Evolutionary conservation across 257 asterid genomes (phyloP).

Genomic region (Nicotiana undulata): DNA sequence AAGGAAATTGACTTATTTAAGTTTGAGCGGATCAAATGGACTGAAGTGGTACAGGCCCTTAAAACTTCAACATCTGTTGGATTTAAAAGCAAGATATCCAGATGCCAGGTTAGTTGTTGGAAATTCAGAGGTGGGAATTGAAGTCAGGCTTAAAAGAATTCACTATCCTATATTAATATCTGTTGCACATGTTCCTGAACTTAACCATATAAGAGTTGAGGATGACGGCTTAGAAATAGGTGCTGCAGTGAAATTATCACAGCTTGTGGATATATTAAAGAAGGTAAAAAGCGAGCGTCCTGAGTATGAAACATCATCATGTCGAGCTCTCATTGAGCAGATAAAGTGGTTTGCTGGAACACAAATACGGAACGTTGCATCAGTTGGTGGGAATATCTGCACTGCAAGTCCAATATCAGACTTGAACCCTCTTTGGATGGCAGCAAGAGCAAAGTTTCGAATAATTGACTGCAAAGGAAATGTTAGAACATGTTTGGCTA

Average conservation of each 20-base stretch:
- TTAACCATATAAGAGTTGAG: slow-evolving; percentile 42
- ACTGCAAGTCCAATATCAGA: slow-evolving; percentile 99
- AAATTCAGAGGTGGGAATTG: slow-evolving; percentile 88
- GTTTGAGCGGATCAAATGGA: slow-evolving; percentile 57
- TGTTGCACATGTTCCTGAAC: slow-evolving; percentile 64
- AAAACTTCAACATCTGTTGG: slow-evolving; percentile 57
- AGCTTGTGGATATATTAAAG: slow-evolving; percentile 48
- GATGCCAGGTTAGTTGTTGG: slow-evolving; percentile 76
- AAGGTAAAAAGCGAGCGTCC: slow-evolving; percentile 33
- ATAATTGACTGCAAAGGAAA: slow-evolving; percentile 61
- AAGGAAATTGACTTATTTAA: slow-evolving; percentile 46
- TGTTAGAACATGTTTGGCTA: slow-evolving; percentile 54
- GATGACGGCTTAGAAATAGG: slow-evolving; percentile 90
- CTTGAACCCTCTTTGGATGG: slow-evolving; percentile 93
- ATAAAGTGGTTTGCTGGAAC: slow-evolving; percentile 95
- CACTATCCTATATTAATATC: slow-evolving; percentile 71
- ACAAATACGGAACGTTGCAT: slow-evolving; percentile 79
- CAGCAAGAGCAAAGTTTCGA: slow-evolving; percentile 63
- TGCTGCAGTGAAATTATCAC: slow-evolving; percentile 81
- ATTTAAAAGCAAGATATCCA: slow-evolving; percentile 56
- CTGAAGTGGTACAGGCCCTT: slow-evolving; percentile 81
- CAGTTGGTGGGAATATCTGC: slow-evolving; percentile 94
- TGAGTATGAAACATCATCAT: slow-evolving; percentile 63
- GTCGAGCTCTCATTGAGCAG: slow-evolving; percentile 70
- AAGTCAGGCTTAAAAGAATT: slow-evolving; percentile 68